Conservation (phyloP, 192 early-diverging fungal genomes). For the Backusella westeae region DNA sequence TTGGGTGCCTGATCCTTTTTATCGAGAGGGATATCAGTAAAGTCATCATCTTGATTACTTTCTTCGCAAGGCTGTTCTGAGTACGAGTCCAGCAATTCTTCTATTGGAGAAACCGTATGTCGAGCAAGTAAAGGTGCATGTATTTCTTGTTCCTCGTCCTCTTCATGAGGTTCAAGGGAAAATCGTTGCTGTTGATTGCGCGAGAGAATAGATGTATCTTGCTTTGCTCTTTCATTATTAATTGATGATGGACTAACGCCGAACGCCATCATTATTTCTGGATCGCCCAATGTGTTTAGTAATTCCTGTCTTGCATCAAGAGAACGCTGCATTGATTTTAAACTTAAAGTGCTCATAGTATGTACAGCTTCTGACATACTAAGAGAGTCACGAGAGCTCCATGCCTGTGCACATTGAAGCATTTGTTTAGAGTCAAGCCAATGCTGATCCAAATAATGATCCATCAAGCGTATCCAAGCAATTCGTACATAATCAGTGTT, state of each 20-base stretch:
- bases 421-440: conserved; percentile 25
- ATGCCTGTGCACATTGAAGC: conserved; percentile 25
- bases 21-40: not conserved
- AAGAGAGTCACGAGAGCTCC: conserved; percentile 5
- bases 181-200: not conserved
- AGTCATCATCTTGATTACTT: not conserved
- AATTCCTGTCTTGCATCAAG: conserved; percentile 24
- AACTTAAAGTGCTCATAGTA: conserved; percentile 23
- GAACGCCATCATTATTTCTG: not conserved
- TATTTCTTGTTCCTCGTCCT: conserved; percentile 21
- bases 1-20: not conserved
- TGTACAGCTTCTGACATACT: conserved; percentile 17
- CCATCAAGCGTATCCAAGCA: conserved; percentile 14
- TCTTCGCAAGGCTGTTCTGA: not conserved
- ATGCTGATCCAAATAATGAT: conserved; percentile 21
- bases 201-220: not conserved
- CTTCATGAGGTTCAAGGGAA: not conserved
- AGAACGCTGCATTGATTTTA: conserved; percentile 18
- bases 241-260: not conserved
- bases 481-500: conserved; percentile 1
- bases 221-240: not conserved
- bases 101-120: not conserved
- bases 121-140: conserved; percentile 12
- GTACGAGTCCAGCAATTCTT: not conserved
- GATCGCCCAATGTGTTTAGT: conserved; percentile 10